Evolutionary conservation across 202 grass and related monocot species (phyloP).

Genomic region (Alloteropsis angusta): DNA sequence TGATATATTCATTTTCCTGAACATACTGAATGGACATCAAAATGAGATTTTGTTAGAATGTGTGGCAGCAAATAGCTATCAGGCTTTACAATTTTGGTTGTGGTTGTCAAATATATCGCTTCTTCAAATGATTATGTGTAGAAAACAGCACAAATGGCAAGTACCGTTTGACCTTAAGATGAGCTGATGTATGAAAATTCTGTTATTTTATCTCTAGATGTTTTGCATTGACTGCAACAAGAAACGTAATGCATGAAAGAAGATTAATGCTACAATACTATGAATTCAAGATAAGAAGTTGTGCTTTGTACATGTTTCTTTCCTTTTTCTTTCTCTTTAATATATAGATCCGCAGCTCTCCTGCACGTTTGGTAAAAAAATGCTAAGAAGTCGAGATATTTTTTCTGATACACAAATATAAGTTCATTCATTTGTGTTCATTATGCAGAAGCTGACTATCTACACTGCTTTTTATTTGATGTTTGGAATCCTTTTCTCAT

Average conservation of each 20-base stretch:
- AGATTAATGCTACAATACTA: not conserved
- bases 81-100: not conserved
- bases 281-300: not conserved
- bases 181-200: not conserved
- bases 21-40: not conserved
- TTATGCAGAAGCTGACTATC: not conserved
- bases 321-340: too few species aligned
- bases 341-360: too few species aligned
- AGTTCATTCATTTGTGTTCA: not conserved
- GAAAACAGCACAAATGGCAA: not conserved
- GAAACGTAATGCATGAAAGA: not conserved
- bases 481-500: slow-evolving; percentile 20
- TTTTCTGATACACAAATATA: not conserved
- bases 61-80: not conserved
- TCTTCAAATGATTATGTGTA: slow-evolving; percentile 15
- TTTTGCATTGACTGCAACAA: not conserved
- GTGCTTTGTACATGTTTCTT: too few species aligned
- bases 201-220: not conserved
- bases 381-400: not conserved
- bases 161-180: not conserved
- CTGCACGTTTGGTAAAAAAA: too few species aligned
- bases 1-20: not conserved
- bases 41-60: not conserved
- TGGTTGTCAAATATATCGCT: not conserved
- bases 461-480: not conserved